A percentile compares a stretch with the other conserved stretches of the same genome.
phyloP scores from a whole-genome alignment of 371 early-diverging fungal species.

The Apophysomyces trapeziformis region DNA sequence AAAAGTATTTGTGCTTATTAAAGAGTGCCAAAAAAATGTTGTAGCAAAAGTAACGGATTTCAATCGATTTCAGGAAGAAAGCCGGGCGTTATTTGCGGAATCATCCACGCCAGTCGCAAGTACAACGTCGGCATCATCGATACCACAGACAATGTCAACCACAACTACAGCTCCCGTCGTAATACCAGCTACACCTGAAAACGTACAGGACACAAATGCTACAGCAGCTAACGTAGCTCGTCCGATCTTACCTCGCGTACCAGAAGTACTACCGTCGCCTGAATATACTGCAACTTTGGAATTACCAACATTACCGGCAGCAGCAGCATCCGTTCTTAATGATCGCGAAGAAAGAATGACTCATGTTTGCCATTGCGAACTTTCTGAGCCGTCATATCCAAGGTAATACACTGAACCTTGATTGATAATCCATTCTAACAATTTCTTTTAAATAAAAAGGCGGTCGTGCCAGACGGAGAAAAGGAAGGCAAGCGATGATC shows the following conservation, averaged over 20 bases:
- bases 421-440: too few relatives aligned
- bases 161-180: neutral
- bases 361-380: neutral
- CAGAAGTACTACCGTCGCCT: neutral
- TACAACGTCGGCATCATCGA: neutral
- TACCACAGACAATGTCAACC: neutral
- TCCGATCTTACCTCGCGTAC: neutral
- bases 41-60: slow-evolving; percentile 2
- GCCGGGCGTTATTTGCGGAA: neutral
- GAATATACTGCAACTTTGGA: neutral
- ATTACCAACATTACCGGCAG: neutral
- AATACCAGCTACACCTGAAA: neutral
- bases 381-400: neutral
- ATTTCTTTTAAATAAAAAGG: neutral
- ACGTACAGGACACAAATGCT: neutral
- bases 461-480: neutral
- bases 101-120: neutral
- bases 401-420: neutral
- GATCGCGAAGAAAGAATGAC: neutral
- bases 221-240: neutral
- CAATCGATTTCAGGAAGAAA: slow-evolving; percentile 5
- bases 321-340: neutral
- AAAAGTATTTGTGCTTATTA: neutral
- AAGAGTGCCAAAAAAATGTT: neutral
- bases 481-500: neutral